Conservation (phyloP, 345 rosid species). For the Psidium friedrichsthalianum region DNA sequence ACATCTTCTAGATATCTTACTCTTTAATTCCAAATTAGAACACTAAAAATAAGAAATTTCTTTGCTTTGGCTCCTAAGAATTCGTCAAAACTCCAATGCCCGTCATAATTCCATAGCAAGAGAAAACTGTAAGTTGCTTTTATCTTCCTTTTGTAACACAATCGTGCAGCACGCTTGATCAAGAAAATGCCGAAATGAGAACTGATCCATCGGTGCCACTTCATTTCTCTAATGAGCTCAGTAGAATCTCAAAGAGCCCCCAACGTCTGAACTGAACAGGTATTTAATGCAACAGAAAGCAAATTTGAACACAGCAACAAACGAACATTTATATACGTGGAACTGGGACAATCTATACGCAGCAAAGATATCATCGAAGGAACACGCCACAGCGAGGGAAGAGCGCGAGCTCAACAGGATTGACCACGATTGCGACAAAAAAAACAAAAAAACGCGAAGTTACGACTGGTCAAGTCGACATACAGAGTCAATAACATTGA, state of each 20-base stretch:
- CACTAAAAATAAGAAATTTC: neutral
- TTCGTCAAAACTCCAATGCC: neutral
- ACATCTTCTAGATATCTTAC: neutral
- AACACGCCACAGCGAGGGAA: neutral
- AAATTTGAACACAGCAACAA: neutral
- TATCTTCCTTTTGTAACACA: neutral
- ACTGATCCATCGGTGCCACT: neutral
- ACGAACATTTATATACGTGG: neutral
- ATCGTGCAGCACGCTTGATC: neutral
- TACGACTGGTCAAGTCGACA: neutral
- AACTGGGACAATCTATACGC: neutral
- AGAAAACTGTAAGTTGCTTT: neutral
- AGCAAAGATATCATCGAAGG: neutral
- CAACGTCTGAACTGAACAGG: neutral
- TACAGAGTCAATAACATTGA: slow-evolving; percentile 79
- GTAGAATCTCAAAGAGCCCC: neutral
- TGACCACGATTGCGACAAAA: neutral
- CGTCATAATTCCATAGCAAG: neutral
- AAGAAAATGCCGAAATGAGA: neutral
- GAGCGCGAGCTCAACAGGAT: neutral
- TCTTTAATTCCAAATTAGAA: neutral
- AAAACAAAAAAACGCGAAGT: neutral
- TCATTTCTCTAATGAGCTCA: neutral
- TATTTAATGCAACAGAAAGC: neutral
- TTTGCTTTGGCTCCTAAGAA: neutral